Conservation (phyloP, 768 basidiomycete genomes). For the Gloeopeniophorella convolvens region DNA sequence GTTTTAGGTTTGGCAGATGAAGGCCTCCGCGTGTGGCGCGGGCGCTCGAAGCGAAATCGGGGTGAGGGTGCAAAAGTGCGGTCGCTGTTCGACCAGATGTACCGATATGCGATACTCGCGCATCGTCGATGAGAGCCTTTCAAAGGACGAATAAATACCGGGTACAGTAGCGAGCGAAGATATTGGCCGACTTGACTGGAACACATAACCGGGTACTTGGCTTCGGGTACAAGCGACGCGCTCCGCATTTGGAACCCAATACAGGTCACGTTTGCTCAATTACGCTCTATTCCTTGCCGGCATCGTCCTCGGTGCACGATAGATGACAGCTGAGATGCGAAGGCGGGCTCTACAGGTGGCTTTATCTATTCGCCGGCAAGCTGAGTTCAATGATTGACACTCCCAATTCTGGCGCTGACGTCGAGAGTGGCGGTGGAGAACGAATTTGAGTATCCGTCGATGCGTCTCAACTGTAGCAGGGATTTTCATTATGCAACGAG, state of each 20-base stretch:
- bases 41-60: constrained; percentile 14
- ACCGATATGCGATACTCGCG: background rate
- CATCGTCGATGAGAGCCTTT: background rate
- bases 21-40: constrained; percentile 17
- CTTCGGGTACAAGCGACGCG: constrained; percentile 8
- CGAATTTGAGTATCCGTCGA: no score
- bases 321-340: constrained; percentile 14
- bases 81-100: background rate
- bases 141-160: background rate
- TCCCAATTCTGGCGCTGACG: constrained; percentile 17
- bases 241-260: constrained; percentile 9
- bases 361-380: constrained; percentile 14
- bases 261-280: constrained; percentile 1
- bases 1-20: constrained; percentile 20
- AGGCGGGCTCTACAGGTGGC: background rate
- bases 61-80: background rate
- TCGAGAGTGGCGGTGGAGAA: constrained; percentile 9
- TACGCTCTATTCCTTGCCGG: constrained; percentile 10
- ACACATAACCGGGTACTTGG: constrained; percentile 3
- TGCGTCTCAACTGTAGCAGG: no score
- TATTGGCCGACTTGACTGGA: background rate
- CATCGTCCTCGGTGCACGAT: constrained; percentile 1
- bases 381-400: constrained; percentile 20
- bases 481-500: no score
- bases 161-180: background rate